A percentile compares a stretch with the other conserved stretches of the same genome.
phyloP scores from a whole-genome alignment of 1,139 yeast genomes.

The Debaryomyces udenii region DNA sequence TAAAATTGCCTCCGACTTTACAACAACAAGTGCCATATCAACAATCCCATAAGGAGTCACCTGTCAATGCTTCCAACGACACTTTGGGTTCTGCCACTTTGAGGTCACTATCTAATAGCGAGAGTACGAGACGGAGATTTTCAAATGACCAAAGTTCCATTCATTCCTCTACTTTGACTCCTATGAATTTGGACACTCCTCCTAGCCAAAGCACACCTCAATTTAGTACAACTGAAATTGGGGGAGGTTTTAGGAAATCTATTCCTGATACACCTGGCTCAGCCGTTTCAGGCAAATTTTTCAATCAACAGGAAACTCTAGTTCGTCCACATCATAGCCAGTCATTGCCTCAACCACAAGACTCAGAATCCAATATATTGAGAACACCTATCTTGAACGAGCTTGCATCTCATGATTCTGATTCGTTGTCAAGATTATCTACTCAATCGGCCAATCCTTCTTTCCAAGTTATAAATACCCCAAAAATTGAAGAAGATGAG shows the following conservation, averaged over 20 bases:
- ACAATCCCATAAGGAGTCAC: constrained; percentile 7
- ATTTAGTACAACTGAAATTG: constrained; percentile 14
- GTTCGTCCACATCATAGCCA: background rate
- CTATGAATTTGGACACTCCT: constrained; percentile 4
- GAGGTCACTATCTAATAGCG: background rate
- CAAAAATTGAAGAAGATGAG: constrained; percentile 32
- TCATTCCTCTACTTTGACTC: constrained; percentile 4
- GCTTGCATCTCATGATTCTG: constrained; percentile 9
- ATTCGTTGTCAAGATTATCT: constrained; percentile 9
- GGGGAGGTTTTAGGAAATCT: constrained; percentile 3
- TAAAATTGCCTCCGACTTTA: constrained; percentile 33
- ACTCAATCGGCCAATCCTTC: constrained; percentile 15
- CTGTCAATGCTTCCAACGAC: constrained; percentile 1
- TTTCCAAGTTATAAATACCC: constrained; percentile 31
- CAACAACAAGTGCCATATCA: constrained; percentile 14
- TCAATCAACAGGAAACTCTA: background rate
- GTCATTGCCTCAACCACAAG: background rate
- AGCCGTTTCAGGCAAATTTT: background rate
- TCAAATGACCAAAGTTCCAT: constrained; percentile 9
- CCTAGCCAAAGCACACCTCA: constrained; percentile 18
- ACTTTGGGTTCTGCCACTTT: background rate
- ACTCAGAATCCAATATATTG: constrained; percentile 5
- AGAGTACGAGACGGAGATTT: constrained; percentile 3
- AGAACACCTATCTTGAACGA: constrained; percentile 9
- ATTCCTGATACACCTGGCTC: constrained; percentile 4